Evolutionary conservation across 78 protist species (phyloP).

Genomic region (Speleostelium caveatum): DNA sequence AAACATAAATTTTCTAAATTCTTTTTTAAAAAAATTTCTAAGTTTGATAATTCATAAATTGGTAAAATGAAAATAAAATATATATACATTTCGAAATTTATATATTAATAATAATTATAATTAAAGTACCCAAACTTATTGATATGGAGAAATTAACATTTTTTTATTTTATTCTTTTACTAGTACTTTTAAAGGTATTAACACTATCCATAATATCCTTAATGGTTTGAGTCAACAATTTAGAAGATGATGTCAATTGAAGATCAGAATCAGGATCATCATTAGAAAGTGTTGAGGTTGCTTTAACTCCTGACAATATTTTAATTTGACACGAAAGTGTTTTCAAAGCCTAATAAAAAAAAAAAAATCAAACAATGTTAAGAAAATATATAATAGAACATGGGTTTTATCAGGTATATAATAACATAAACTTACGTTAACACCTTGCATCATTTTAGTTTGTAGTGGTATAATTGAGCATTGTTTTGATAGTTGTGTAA

Average conservation of each 20-base stretch:
- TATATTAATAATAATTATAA: too few relatives aligned
- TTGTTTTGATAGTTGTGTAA: not conserved
- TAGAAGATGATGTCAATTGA: constrained; percentile 21
- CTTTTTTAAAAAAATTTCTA: too few relatives aligned
- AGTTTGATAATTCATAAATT: too few relatives aligned
- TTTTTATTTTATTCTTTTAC: not conserved
- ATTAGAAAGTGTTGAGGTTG: not conserved
- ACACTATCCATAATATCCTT: constrained; percentile 21
- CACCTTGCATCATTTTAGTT: constrained; percentile 22
- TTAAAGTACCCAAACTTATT: too few relatives aligned
- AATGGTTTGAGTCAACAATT: constrained; percentile 1
- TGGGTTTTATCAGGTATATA: not conserved
- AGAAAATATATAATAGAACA: not conserved
- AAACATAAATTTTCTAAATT: too few relatives aligned
- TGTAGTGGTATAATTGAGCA: not conserved
- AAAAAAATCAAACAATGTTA: too few relatives aligned
- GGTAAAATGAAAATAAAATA: too few relatives aligned
- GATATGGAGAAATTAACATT: too few relatives aligned
- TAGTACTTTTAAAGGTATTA: not conserved
- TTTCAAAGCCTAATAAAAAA: constrained; percentile 13
- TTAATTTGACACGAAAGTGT: constrained; percentile 55
- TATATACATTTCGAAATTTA: too few relatives aligned
- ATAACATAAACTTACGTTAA: not conserved
- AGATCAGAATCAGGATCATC: constrained; percentile 40
- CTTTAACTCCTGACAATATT: constrained; percentile 66